Percentiles rank a stretch among this genome's conserved stretches.
These are phyloP conservation scores for Pleurotus tuoliensis DNA, from an alignment of 768 basidiomycete species.

Conservation along the genomic window DNA sequence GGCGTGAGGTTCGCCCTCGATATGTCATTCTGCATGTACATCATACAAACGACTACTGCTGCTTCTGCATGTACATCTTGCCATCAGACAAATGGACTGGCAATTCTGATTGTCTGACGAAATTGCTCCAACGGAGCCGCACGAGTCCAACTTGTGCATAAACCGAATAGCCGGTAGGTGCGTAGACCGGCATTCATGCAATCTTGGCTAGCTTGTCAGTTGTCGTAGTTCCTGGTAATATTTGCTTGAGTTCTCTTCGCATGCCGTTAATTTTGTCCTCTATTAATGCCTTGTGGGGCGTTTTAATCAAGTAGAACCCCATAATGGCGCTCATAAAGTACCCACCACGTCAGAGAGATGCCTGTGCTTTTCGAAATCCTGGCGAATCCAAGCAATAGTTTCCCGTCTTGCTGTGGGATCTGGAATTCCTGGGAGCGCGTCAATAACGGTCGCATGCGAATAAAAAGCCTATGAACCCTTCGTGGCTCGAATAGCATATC, in stretches of 20 bases:
- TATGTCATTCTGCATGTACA: not conserved
- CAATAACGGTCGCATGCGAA: not conserved
- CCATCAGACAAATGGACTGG: no score
- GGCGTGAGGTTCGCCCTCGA: constrained; percentile 1
- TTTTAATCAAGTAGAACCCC: not conserved
- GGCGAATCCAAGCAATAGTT: constrained; percentile 68
- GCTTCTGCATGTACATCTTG: no score
- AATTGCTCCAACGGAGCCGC: no score
- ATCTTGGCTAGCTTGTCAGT: constrained; percentile 3
- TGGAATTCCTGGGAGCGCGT: constrained; percentile 46
- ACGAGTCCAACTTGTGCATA: not conserved
- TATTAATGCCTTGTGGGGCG: constrained; percentile 42
- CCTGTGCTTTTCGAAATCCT: constrained; percentile 64
- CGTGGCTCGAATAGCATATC: constrained; percentile 64
- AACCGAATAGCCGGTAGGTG: not conserved
- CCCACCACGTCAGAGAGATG: constrained; percentile 56
- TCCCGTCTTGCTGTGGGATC: constrained; percentile 58
- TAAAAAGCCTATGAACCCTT: constrained; percentile 40
- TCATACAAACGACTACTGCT: not conserved
- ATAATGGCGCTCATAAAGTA: not conserved
- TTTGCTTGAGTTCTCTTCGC: constrained; percentile 57
- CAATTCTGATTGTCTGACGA: no score
- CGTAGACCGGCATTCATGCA: not conserved
- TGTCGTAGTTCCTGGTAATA: constrained; percentile 38
- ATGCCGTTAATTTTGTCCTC: constrained; percentile 55